Base-by-base conservation (phyloP, 164 flowering plant genomes). In the Berberis thunbergii region DNA sequence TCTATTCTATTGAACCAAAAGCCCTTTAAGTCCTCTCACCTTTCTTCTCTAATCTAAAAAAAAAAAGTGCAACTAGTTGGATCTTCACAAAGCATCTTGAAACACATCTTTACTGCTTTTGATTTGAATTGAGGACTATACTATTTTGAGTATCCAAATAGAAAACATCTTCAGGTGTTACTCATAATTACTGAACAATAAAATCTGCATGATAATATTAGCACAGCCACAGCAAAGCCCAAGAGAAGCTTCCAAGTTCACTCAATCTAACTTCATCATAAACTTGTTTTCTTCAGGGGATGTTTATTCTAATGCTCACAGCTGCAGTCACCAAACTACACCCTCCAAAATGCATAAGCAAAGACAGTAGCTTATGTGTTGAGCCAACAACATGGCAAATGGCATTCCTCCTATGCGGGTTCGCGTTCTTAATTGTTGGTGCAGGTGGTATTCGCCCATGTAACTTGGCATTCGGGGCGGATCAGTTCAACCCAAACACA, bases 391-490 rank as follows among this genome's bases (percentile, higher is more conserved):
- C 78, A 2, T 67, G 80, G 78, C 97, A 91, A 60, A 62, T 83
- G 72, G 71, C 72, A 0, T 80, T 91, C 67, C 74, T 94, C 4
- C 45, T 83, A 4, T 3, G 43, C 2, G 91, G 87, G 0, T 80
- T 93, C 2, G 89, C 67, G 9, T 69, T 88, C 7, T 68, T 93
- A 38, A 67, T 86, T 41, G 46, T 89, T 5, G 84, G 93, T 0
- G 90, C 89, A 0, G 90, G 81, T 0, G 97, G 96, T 1, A 76
- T 91, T 56, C 45, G 97, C 45, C 85, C 97, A 1, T 86, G 96
- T 63, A 88, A 85, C 74, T 70, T 91, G 4, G 91, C 98, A 6
- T 94, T 94, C 64, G 98, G 97, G 13, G 98, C 89, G 0, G 98
- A 93, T 64, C 98, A 93, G 53, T 93, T 93, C 72, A 74, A 93